Evolutionary conservation across 768 basidiomycete species (phyloP), one percentile per base, ranked within the genome.

Genomic region (Amanita pseudoporphyria): DNA sequence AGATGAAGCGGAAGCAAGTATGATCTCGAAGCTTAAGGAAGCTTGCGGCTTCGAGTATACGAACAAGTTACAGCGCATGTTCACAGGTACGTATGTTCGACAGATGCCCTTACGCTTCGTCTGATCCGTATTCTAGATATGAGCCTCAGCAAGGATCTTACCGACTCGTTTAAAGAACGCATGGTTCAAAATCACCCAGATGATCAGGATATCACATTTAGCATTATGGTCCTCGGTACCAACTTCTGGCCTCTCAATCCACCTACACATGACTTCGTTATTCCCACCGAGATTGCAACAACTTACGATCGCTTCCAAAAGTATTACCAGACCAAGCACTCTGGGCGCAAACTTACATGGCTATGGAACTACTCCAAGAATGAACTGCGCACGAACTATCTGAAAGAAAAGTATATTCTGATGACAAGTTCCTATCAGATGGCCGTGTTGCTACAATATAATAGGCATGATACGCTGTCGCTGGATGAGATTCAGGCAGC

Each of bases 41-140:
- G 89, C 90, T 19, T 97, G 92, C 57, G 96, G 96, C 57, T 96
- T 95, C 74, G 96, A 98, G 61, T 99, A 98, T 66, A 98, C 96
- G 45, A 91, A 88, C 74, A 98, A 98, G 66, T 75, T 99, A 41
- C 90, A 94, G 63, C 84, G 92, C 63, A 98, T 98, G 96, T 97
- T 99, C 71, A 95, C 92, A 44, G 92, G 92, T 92, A 56, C n/a
- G 73, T 48, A 6, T 19, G 26, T 42, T 14, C 1, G 9, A 35
- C 21, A 7, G 12, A 32, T 24, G 5, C 14, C 3, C 41, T 5
- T 45, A 22, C 18, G 18, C 28, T 16, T 9, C 28, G 19, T 54
- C 6, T 35, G 21, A 28, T 19, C n/a, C 13, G 56, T 45, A 19
- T 26, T 30, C 38, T 58, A 92, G 96, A 98, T 64, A 94, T 97